Base-by-base conservation (phyloP, 2,329 filamentous ascomycete genomes). In the Botrytis tulipae region DNA sequence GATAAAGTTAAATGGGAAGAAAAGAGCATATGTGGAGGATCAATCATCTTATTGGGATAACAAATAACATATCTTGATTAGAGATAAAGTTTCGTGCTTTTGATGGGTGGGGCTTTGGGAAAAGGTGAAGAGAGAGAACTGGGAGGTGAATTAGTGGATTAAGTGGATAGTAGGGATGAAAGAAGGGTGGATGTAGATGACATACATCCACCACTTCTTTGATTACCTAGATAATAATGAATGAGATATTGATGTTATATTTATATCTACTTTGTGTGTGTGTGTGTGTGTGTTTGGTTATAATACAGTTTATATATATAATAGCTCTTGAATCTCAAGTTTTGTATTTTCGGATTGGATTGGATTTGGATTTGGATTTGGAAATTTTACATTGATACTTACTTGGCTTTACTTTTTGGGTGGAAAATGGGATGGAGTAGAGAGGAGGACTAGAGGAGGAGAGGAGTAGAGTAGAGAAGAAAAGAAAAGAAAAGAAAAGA, bases 41-140 rank as follows among this genome's bases (percentile, higher is more conserved):
- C n/a, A 51, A 57, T 68, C n/a, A 68, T 68, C 48, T 68, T 42
- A 32, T 68, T 68, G 66, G 66, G 66, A 68, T 68, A 68, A 57
- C 6, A 57, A 57, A 57, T 32, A 57, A 51, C 66, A 68, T 57
- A 57, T 68, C 66, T 68, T 68, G 66, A 68, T 57, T 68, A 68
- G 48, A 57, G 32, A 68, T 40, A 57, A 68, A 68, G 29, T 68
- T 54, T 29, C 37, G 66, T 25, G 66, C 48, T 29, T 32, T 37
- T 35, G 65, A 68, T 25, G 14, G 14, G 25, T 29, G 46, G 35
- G 37, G 1, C 51, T 18, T 57, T 57, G 51, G 51, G 51, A 57
- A 57, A 57, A 57, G 18, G 51, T 29, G 3, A 29, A 57, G 51
- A 8, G 51, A 57, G 51, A 29, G 32, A 57, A 57, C 25, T 18